These are phyloP conservation scores for Golubevia pallescens DNA, from an alignment of 1,284 basidiomycete species.

Conservation along the genomic window DNA sequence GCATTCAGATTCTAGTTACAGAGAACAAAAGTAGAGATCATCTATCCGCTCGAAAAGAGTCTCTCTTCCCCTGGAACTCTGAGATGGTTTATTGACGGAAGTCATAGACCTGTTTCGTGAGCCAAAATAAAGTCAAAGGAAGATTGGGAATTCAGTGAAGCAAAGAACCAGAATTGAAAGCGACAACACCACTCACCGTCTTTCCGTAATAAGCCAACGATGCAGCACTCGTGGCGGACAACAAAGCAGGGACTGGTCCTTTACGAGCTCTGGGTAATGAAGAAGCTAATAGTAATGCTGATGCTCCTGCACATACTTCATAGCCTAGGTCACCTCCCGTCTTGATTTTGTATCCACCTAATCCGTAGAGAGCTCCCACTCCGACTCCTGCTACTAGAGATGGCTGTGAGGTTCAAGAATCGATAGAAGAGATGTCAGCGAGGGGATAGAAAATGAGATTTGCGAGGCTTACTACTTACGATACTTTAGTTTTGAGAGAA, in stretches of 20 bases:
- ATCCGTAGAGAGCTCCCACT: slow-evolving; percentile 79
- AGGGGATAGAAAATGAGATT: no score
- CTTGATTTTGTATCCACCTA: slow-evolving; percentile 76
- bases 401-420: slow-evolving; percentile 74
- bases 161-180: no score
- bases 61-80: no score
- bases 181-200: slow-evolving; percentile 66
- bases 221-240: slow-evolving; percentile 72
- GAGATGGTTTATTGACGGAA: no score
- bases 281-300: slow-evolving; percentile 77
- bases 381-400: slow-evolving; percentile 80
- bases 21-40: no score
- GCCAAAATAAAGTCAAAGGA: no score
- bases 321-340: slow-evolving; percentile 75
- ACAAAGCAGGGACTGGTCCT: slow-evolving; percentile 76
- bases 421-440: slow-evolving; percentile 68
- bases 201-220: slow-evolving; percentile 77
- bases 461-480: no score
- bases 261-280: slow-evolving; percentile 77
- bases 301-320: slow-evolving; percentile 74
- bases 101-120: no score
- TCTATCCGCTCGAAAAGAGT: no score
- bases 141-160: no score
- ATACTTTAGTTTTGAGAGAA: no score
- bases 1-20: no score